A percentile compares a stretch with the other conserved stretches of the same genome.
Evolutionary conservation across 2,329 filamentous ascomycete species (phyloP).

Genomic region (Diplocarpon mali): DNA sequence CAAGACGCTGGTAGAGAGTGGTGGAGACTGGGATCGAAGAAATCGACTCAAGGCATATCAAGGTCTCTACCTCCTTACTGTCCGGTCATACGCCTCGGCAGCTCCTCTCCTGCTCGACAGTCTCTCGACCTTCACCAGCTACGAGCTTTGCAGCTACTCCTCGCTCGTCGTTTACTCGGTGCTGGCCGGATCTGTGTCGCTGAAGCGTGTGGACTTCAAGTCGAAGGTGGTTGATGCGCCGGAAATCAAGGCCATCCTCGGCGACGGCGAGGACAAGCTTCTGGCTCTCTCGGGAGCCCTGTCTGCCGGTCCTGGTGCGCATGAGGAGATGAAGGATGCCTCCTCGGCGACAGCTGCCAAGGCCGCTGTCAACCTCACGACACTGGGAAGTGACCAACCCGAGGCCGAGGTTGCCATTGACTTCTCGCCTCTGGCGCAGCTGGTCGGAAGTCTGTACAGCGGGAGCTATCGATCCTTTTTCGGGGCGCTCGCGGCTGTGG

Average conservation of each 20-base stretch:
- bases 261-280: constrained; percentile 78
- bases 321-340: constrained; percentile 63
- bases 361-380: constrained; percentile 81
- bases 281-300: constrained; percentile 69
- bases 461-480: constrained; percentile 95
- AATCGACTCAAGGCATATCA: constrained; percentile 99
- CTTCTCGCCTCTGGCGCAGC: constrained; percentile 75
- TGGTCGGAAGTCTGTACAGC: constrained; percentile 85
- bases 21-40: constrained; percentile 95
- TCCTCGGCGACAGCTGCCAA: constrained; percentile 44
- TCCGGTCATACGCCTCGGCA: constrained; percentile 80
- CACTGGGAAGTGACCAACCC: constrained; percentile 61
- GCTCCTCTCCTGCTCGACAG: constrained; percentile 93
- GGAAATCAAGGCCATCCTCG: constrained; percentile 94
- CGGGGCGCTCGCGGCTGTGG: constrained; percentile 74
- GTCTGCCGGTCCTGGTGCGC: constrained; percentile 70
- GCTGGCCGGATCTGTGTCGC: constrained; percentile 81
- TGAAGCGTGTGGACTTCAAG: constrained; percentile 98
- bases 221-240: constrained; percentile 96
- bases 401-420: constrained; percentile 76
- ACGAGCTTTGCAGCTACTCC: constrained; percentile 96
- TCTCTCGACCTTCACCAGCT: constrained; percentile 95
- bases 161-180: constrained; percentile 92
- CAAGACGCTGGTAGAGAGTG: constrained; percentile 80
- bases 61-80: constrained; percentile 82